Base-by-base conservation (phyloP, 768 basidiomycete genomes). In the Podaxis sp. region DNA sequence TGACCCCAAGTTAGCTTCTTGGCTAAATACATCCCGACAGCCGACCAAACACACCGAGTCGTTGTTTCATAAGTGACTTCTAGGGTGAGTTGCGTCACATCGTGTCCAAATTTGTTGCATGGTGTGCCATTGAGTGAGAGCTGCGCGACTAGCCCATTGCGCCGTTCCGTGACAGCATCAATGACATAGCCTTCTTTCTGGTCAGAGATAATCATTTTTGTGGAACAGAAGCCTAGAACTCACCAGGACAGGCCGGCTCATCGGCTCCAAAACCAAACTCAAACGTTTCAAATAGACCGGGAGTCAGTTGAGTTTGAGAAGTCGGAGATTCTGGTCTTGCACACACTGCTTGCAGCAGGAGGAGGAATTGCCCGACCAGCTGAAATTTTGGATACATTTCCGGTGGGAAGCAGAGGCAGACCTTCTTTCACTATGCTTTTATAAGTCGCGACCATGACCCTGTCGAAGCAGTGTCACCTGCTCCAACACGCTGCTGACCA, bases 51-150 rank as follows among this genome's bases (percentile, higher is more conserved):
- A 49, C 64, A 84, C 84, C 81, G 77, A 49, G 82, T 77, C 58
- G 72, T 72, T 19, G 81, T 82, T 71, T 90, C 88, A 67, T 90
- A 90, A 12, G 82, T 84, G 6, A 90, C 86, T 68, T 87, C 75
- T 19, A 92, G 76, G n/a, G 82, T 86, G 22, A 92, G 79, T 63
- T 85, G 73, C 0, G 71, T 52, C 36, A 89, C 74, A 66, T 91
- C 89, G 1, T 67, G 73, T 2, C 89, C 88, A 67, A 88, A 91
- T 3, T 84, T 85, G 65, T 90, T 79, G 69, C 90, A 92, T 8
- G 83, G 77, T 15, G 73, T 42, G 1, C 87, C 87, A 1, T 82
- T 80, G 6, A 91, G 76, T 39, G 70, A 72, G 4, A 91, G 74
- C 17, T 78, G 75, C 28, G 87, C 89, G 0, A 76, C 81, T 28